phyloP scores from a whole-genome alignment of 768 basidiomycete genomes.

The Mycena maculata region DNA sequence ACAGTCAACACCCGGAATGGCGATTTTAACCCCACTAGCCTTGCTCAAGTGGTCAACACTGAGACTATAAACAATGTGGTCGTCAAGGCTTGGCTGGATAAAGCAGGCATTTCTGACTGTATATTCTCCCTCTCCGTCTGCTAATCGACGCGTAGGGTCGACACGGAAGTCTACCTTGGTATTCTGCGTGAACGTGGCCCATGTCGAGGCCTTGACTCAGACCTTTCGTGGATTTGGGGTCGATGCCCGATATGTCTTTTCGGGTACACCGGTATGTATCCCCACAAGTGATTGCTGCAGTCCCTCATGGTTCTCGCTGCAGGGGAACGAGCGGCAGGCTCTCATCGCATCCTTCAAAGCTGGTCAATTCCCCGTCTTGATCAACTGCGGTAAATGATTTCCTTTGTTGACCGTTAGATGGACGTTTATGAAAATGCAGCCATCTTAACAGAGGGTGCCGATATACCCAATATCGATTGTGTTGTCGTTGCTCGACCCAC shows the following conservation, averaged over 20 bases:
- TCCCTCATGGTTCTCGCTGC: not conserved
- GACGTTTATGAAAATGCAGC: constrained; percentile 53
- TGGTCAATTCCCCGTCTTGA: constrained; percentile 83
- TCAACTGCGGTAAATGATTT: constrained; percentile 84
- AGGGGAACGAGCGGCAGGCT: constrained; percentile 65
- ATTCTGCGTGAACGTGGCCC: constrained; percentile 90
- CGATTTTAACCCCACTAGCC: constrained; percentile 83
- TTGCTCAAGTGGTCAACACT: constrained; percentile 87
- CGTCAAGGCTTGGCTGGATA: constrained; percentile 87
- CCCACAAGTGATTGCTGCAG: not conserved
- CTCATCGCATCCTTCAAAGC: constrained; percentile 75
- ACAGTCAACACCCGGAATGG: constrained; percentile 74
- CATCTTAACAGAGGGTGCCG: constrained; percentile 92
- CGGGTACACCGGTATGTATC: constrained; percentile 63
- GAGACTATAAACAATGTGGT: constrained; percentile 80
- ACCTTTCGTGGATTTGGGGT: constrained; percentile 80
- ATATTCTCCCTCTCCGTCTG: not conserved
- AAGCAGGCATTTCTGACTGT: constrained; percentile 59
- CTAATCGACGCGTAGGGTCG: constrained; percentile 45
- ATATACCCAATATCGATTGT: constrained; percentile 96
- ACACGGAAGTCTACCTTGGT: constrained; percentile 87
- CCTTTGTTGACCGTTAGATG: not conserved
- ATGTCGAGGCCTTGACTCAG: constrained; percentile 80
- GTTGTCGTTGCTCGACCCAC: constrained; percentile 90
- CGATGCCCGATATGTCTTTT: constrained; percentile 86